Evolutionary conservation across 192 early-diverging fungal genomes (phyloP).

Genomic region (Chytriomyces sp.): DNA sequence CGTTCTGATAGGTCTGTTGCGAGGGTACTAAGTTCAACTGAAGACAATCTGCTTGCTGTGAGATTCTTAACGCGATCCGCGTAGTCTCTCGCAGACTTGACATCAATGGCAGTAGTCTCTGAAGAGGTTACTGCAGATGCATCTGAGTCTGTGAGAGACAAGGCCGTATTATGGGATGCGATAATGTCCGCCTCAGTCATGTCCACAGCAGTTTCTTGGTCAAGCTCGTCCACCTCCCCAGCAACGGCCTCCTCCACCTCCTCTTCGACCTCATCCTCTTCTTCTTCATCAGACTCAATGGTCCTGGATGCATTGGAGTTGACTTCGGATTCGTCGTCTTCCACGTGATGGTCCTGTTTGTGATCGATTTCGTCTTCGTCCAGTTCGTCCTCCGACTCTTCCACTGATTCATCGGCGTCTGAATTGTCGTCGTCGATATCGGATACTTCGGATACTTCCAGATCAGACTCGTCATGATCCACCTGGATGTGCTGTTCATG

Average conservation of each 20-base stretch:
- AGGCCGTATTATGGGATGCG: background rate
- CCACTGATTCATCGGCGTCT: background rate
- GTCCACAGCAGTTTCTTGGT: background rate
- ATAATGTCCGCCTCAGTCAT: background rate
- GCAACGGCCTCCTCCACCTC: background rate
- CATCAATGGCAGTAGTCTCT: background rate
- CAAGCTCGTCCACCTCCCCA: background rate
- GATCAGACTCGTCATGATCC: no score
- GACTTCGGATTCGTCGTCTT: background rate
- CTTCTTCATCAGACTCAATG: background rate
- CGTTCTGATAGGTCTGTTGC: background rate
- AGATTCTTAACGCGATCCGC: background rate
- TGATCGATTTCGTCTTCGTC: background rate
- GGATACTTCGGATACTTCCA: background rate
- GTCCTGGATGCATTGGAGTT: background rate
- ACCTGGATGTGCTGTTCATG: no score
- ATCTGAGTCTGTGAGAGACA: background rate
- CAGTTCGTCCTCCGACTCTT: constrained; percentile 2
- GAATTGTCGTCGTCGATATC: background rate
- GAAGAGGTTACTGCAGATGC: background rate
- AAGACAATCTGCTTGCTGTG: background rate
- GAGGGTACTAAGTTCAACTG: constrained; percentile 3
- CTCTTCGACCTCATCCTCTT: background rate
- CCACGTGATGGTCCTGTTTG: background rate
- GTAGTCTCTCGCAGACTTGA: background rate